Evolutionary conservation across 768 basidiomycete species (phyloP).

Genomic region (Suillus bovinus): DNA sequence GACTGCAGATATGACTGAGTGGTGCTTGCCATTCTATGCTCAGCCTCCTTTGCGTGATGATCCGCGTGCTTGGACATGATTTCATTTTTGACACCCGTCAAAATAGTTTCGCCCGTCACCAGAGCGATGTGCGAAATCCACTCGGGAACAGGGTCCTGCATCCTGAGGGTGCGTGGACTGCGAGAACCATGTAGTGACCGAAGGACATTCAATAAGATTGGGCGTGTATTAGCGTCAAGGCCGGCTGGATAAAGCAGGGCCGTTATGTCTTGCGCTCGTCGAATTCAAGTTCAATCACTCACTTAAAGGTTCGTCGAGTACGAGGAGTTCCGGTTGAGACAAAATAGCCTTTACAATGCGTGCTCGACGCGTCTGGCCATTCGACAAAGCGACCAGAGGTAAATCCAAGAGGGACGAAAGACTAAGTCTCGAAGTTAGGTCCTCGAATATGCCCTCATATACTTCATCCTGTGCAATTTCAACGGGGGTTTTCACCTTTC

Average conservation of each 20-base stretch:
- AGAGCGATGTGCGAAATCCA: slow-evolving; percentile 72
- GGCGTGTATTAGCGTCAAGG: slow-evolving; percentile 63
- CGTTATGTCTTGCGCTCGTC: background rate
- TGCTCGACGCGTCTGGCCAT: slow-evolving; percentile 89
- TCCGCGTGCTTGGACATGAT: slow-evolving; percentile 36
- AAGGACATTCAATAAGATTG: slow-evolving; percentile 55
- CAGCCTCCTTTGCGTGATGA: slow-evolving; percentile 6
- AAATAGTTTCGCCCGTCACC: slow-evolving; percentile 48
- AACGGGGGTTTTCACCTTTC: slow-evolving; percentile 20
- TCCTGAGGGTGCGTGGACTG: slow-evolving; percentile 60
- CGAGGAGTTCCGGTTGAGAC: slow-evolving; percentile 64
- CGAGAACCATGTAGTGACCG: slow-evolving; percentile 47
- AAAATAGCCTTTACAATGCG: slow-evolving; percentile 80
- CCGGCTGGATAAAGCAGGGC: slow-evolving; percentile 55
- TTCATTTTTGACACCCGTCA: slow-evolving; percentile 50
- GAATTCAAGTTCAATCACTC: slow-evolving; percentile 26
- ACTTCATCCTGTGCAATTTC: slow-evolving; percentile 27
- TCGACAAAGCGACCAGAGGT: too few relatives aligned
- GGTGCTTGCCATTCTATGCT: background rate
- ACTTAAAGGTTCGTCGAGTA: slow-evolving; percentile 93
- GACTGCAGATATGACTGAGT: background rate
- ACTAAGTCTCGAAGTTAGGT: slow-evolving; percentile 55
- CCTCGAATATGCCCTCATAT: slow-evolving; percentile 45
- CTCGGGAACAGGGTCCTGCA: slow-evolving; percentile 70
- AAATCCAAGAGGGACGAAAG: slow-evolving; percentile 70